These are phyloP conservation scores for Cardiosporidium cionae DNA, from an alignment of 169 alveolate species.

Conservation along the genomic window DNA sequence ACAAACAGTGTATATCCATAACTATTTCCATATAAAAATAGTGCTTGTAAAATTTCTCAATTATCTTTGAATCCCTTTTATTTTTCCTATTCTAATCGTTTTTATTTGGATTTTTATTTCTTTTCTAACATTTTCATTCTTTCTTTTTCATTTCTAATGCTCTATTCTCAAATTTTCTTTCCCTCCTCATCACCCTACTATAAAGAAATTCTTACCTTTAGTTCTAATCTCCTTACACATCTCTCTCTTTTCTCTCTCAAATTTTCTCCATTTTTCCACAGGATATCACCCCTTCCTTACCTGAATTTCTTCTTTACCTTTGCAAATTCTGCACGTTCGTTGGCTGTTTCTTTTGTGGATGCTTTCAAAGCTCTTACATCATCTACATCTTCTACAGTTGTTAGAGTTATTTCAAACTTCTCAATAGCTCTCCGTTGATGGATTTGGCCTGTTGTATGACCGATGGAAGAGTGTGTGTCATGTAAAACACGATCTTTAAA, in stretches of 20 bases:
- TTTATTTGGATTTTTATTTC: not conserved
- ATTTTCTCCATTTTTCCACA: not conserved
- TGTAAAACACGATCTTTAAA: slow-evolving; percentile 24
- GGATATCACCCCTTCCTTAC: too few species aligned
- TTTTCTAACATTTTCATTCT: not conserved
- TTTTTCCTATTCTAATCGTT: too few species aligned
- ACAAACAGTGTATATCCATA: not conserved
- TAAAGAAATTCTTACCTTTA: not conserved
- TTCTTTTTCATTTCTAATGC: not conserved
- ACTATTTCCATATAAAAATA: not conserved
- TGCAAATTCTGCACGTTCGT: slow-evolving; percentile 1
- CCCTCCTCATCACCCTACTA: not conserved
- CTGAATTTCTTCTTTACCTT: too few species aligned
- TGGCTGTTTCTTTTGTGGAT: slow-evolving; percentile 1
- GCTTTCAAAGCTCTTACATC: slow-evolving; percentile 11
- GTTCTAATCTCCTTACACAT: not conserved
- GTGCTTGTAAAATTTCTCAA: not conserved
- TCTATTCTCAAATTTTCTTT: not conserved
- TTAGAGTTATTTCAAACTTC: slow-evolving; percentile 8
- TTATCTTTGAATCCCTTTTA: too few species aligned
- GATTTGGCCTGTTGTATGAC: not conserved
- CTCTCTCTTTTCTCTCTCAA: not conserved
- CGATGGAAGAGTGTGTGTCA: not conserved
- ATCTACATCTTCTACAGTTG: slow-evolving; percentile 17
- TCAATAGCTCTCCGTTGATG: not conserved